A percentile compares a stretch with the other conserved stretches of the same genome.
phyloP scores from a whole-genome alignment of 352 stramenopile species.

The Globisporangium spiculum region DNA sequence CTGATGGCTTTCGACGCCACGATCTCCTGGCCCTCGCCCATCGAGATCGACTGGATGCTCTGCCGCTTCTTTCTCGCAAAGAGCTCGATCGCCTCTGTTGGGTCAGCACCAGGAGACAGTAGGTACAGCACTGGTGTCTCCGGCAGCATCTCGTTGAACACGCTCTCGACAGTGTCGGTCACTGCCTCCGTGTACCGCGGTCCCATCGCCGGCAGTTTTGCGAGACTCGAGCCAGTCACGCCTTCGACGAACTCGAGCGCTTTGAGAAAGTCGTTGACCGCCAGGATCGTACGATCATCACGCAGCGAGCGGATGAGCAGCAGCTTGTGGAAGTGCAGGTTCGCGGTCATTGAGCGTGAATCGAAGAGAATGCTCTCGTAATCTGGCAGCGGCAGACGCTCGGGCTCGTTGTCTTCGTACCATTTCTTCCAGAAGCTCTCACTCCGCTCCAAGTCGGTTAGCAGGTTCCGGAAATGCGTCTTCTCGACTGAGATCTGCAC shows the following conservation, averaged over 20 bases:
- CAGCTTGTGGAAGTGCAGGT: conserved; percentile 67
- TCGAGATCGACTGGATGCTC: conserved; percentile 67
- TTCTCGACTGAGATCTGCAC: conserved; percentile 71
- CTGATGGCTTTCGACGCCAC: conserved; percentile 56
- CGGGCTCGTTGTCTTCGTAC: conserved; percentile 81
- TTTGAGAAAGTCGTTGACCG: conserved; percentile 62
- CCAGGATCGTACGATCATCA: conserved; percentile 75
- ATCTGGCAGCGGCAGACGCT: conserved; percentile 55
- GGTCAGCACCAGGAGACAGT: conserved; percentile 65
- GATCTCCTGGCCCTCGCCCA: conserved; percentile 73
- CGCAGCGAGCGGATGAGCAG: conserved; percentile 63
- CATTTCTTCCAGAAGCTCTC: conserved; percentile 70
- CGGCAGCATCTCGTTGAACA: conserved; percentile 60
- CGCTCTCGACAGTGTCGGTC: conserved; percentile 70
- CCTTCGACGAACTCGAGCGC: conserved; percentile 61
- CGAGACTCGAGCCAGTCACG: conserved; percentile 23
- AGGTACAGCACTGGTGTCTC: conserved; percentile 74
- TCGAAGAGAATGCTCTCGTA: conserved; percentile 72
- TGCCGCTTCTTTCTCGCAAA: conserved; percentile 69
- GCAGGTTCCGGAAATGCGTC: conserved; percentile 55
- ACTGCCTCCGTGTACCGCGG: conserved; percentile 59
- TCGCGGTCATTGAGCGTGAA: conserved; percentile 53
- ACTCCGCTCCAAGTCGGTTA: conserved; percentile 64
- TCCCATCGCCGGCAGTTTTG: conserved; percentile 56
- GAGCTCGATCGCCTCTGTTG: conserved; percentile 69